Base-by-base conservation (phyloP, 306 rosid genomes). In the Spatholobus suberectus region DNA sequence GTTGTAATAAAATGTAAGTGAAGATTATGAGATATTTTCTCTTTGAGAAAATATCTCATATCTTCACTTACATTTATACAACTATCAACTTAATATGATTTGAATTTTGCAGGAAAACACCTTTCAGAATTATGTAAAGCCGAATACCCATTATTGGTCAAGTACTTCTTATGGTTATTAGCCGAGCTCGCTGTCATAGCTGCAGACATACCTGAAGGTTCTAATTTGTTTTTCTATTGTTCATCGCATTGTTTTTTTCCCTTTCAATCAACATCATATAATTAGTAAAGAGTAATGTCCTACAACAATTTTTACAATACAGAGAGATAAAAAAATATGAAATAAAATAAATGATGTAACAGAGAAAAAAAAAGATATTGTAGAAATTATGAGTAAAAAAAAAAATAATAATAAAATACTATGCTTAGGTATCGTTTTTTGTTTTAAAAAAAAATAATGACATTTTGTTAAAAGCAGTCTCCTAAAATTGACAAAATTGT, bases 181-280 rank as follows among this genome's bases (percentile, higher is more conserved):
- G 98, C 98, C 0, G 97, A 95, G 87, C 20, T 88, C 49, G 91
- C 97, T 17, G 97, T 95, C 78, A 93, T 93, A 82, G 97, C 96
- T 5, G 98, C 98, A 4, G 99, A 95, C 72, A 95, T 95, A 80
- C 97, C 99, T 8, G 99, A 95, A 92, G 98, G 98, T 73, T 24
- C 23, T 7, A 5, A 5, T 41, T 51, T 49, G 2, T 47, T 41
- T 59, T 43, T 24, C 24, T 37, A 17, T 59, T 76, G 23, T 13
- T 0, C 8, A 17, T 23, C 43, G 2, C 17, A 29, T 44, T 57
- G 6, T 13, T 70, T 46, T 23, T n/a, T 13, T 9, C 5, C 62
- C 18, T 71, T 67, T 83, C 52, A 51, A 75, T 40, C 57, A 38
- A 52, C 40, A 29, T 41, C 55, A 57, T 35, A 62, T n/a, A n/a